Conservation (phyloP, 306 rosid genomes). For the Phaseolus lunatus region DNA sequence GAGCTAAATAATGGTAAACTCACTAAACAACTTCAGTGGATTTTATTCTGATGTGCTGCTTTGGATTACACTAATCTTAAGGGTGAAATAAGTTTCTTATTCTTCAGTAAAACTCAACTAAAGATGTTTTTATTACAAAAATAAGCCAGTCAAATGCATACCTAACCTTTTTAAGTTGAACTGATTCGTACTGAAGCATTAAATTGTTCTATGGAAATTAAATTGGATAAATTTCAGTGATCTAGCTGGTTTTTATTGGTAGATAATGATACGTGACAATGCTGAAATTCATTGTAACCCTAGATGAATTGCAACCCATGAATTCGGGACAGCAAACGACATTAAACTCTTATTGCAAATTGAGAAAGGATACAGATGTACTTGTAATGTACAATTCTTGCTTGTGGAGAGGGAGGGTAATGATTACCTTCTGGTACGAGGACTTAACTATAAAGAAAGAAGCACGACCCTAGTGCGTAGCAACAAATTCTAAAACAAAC, state of each 20-base stretch:
- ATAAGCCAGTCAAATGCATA: neutral
- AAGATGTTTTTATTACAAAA: neutral
- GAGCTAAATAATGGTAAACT: neutral
- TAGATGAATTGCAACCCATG: conserved; percentile 7
- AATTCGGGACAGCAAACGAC: neutral
- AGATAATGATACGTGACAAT: neutral
- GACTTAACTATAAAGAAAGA: neutral
- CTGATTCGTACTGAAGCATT: neutral
- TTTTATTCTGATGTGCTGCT: neutral
- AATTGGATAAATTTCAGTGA: neutral
- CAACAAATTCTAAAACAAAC: conserved; percentile 52
- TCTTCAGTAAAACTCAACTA: neutral
- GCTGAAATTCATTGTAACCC: conserved; percentile 23
- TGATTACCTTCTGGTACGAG: neutral
- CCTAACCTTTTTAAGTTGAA: neutral
- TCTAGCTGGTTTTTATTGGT: neutral
- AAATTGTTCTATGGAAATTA: neutral
- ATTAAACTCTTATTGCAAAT: conserved; percentile 16
- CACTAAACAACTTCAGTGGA: neutral
- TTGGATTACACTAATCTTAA: neutral
- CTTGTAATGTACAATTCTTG: conserved; percentile 42
- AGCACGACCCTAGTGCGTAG: neutral
- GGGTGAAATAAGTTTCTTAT: neutral
- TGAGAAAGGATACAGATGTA: conserved; percentile 8
- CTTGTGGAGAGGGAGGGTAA: conserved; percentile 23